Conservation (phyloP, 1,284 basidiomycete genomes). For the Agroathelia rolfsii region DNA sequence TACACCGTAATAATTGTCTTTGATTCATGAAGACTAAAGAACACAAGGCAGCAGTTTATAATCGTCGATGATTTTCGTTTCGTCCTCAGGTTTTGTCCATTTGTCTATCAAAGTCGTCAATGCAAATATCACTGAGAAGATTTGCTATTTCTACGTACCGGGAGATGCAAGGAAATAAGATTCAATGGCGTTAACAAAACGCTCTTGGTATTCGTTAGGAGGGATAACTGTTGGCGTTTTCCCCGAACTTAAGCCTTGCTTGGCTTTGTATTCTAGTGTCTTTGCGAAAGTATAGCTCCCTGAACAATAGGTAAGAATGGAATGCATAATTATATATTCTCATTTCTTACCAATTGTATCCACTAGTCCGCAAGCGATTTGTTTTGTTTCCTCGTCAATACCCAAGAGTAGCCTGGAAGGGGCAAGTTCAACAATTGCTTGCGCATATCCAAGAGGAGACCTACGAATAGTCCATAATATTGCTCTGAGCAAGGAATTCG, state of each 20-base stretch:
- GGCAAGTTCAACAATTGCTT: background rate
- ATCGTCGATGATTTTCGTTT: constrained; percentile 18
- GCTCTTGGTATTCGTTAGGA: constrained; percentile 59
- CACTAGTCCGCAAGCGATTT: constrained; percentile 67
- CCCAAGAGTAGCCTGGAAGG: constrained; percentile 48
- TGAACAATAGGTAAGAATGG: constrained; percentile 14
- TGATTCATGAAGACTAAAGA: too few relatives aligned
- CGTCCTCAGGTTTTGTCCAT: constrained; percentile 26
- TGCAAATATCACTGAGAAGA: background rate
- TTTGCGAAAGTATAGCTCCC: constrained; percentile 71
- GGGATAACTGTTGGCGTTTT: constrained; percentile 68
- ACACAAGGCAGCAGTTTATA: constrained; percentile 21
- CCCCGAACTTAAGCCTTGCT: constrained; percentile 52
- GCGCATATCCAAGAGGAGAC: constrained; percentile 11
- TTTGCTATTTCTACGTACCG: constrained; percentile 28
- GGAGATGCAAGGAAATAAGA: constrained; percentile 64
- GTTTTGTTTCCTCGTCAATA: constrained; percentile 50
- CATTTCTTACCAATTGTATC: constrained; percentile 58
- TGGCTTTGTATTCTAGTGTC: constrained; percentile 70
- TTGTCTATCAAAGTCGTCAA: constrained; percentile 18
- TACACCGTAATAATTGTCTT: too few relatives aligned
- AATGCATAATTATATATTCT: constrained; percentile 7
- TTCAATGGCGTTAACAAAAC: constrained; percentile 58
- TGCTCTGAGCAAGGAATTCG: constrained; percentile 60
- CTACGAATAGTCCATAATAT: constrained; percentile 80